A percentile compares a stretch with the other conserved stretches of the same genome.
phyloP scores from a whole-genome alignment of 495 filamentous ascomycete genomes.

The Penicillium bovifimosum region DNA sequence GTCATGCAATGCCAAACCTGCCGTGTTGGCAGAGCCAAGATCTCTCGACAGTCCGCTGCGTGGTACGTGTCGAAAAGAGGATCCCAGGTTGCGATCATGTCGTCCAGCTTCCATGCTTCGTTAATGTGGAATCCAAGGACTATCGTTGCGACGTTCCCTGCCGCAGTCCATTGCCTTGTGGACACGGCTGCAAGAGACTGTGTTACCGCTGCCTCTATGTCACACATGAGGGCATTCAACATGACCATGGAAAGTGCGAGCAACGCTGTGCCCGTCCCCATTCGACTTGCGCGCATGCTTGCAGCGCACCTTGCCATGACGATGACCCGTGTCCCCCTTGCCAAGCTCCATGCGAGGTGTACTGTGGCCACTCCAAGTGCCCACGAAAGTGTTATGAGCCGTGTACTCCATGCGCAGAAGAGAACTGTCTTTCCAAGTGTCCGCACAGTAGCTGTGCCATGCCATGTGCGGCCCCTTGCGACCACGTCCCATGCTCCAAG shows the following conservation, averaged over 20 bases:
- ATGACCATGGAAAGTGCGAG: conserved; percentile 47
- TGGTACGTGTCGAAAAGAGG: conserved; percentile 32
- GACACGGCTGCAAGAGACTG: conserved; percentile 51
- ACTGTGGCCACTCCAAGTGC: conserved; percentile 59
- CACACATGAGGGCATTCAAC: conserved; percentile 18
- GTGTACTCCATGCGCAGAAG: conserved; percentile 58
- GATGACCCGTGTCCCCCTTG: conserved; percentile 51
- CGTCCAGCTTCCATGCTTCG: conserved; percentile 45
- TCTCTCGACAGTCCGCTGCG: conserved; percentile 31
- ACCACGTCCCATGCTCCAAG: conserved; percentile 59
- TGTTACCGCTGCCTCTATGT: conserved; percentile 47
- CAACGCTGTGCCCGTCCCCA: conserved; percentile 49
- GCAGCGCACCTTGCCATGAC: conserved; percentile 50
- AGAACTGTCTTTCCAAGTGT: conserved; percentile 52
- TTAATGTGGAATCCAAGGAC: conserved; percentile 27
- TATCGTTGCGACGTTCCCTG: conserved; percentile 49
- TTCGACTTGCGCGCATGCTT: conserved; percentile 55
- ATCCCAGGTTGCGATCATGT: conserved; percentile 53
- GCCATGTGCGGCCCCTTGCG: conserved; percentile 58
- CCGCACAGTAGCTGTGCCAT: conserved; percentile 54
- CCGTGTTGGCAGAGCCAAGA: conserved; percentile 50
- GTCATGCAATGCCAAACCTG: conserved; percentile 45
- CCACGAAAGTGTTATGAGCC: conserved; percentile 54
- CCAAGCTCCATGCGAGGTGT: conserved; percentile 50
- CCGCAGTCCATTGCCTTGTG: conserved; percentile 45